Percentiles rank a stretch among this genome's conserved stretches.
These are phyloP conservation scores for Persicaria maculosa DNA, from an alignment of 148 eudicot species.

Conservation along the genomic window DNA sequence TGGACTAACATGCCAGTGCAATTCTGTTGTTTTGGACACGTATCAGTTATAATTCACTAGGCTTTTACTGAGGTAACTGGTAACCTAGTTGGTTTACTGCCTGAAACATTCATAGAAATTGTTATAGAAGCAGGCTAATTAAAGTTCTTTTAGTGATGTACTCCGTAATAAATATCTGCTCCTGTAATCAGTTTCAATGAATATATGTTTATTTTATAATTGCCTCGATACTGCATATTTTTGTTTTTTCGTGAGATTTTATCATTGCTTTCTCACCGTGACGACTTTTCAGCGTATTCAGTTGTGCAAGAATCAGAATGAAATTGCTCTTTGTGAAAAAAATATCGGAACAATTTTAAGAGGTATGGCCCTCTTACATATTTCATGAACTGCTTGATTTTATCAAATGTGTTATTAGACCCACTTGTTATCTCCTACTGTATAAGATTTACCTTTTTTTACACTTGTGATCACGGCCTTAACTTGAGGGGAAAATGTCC, in stretches of 20 bases:
- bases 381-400: constrained; percentile 1
- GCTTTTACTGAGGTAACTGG: background rate
- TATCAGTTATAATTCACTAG: background rate
- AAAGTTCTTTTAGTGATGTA: background rate
- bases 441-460: background rate
- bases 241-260: background rate
- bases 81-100: background rate
- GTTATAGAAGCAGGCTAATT: background rate
- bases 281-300: constrained; percentile 33
- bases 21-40: background rate
- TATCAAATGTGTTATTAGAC: background rate
- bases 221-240: background rate
- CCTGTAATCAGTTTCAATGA: background rate
- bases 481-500: background rate
- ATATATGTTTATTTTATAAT: background rate
- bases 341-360: constrained; percentile 30
- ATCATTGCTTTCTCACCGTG: background rate
- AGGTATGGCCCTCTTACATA: constrained; percentile 29
- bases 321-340: constrained; percentile 42
- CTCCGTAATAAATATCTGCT: background rate
- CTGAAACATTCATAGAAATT: background rate
- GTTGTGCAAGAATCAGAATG: constrained; percentile 29
- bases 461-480: background rate
- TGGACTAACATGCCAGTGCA: background rate
- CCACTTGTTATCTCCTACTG: background rate